Percentiles rank a stretch among this genome's conserved stretches.
These are phyloP conservation scores for Filobasidium floriforme DNA, from an alignment of 768 basidiomycete species.

Conservation along the genomic window DNA sequence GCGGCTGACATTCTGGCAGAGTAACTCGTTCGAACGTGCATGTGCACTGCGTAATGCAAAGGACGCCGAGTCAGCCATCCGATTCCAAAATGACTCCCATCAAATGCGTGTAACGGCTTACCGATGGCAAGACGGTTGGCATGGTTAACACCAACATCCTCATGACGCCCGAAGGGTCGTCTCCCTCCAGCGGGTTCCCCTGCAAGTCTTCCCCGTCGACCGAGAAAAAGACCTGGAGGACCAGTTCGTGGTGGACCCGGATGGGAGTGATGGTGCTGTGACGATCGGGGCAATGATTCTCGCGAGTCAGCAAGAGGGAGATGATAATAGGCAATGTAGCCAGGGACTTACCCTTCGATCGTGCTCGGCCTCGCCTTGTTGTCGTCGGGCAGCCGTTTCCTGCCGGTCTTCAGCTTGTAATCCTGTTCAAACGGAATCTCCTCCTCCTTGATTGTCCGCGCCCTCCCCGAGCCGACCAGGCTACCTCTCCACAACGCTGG, in stretches of 20 bases:
- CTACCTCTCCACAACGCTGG: conserved; percentile 34
- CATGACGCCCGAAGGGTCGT: conserved; percentile 36
- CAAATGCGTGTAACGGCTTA: conserved; percentile 19
- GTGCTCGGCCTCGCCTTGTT: conserved; percentile 39
- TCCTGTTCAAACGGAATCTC: conserved; percentile 30
- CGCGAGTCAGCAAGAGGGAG: background rate
- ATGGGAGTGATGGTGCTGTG: conserved; percentile 32
- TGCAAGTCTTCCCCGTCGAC: conserved; percentile 30
- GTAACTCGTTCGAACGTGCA: conserved; percentile 22
- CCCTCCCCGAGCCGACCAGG: conserved; percentile 20
- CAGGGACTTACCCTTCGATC: conserved; percentile 32
- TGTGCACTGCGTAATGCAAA: conserved; percentile 11
- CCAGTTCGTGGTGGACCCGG: conserved; percentile 27
- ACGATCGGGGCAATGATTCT: conserved; percentile 6
- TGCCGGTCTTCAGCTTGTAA: conserved; percentile 27
- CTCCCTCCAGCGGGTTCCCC: conserved; percentile 24
- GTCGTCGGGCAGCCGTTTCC: conserved; percentile 37
- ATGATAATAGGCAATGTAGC: background rate
- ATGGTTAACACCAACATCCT: conserved; percentile 36
- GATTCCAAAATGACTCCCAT: background rate
- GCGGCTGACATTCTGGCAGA: conserved; percentile 22
- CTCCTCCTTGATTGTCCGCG: conserved; percentile 23
- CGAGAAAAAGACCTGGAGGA: conserved; percentile 34
- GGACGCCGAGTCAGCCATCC: background rate
- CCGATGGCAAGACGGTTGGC: conserved; percentile 35